A percentile compares a stretch with the other conserved stretches of the same genome.
Evolutionary conservation across 2,329 filamentous ascomycete genomes (phyloP).

Genomic region (Cladophialophora exuberans): DNA sequence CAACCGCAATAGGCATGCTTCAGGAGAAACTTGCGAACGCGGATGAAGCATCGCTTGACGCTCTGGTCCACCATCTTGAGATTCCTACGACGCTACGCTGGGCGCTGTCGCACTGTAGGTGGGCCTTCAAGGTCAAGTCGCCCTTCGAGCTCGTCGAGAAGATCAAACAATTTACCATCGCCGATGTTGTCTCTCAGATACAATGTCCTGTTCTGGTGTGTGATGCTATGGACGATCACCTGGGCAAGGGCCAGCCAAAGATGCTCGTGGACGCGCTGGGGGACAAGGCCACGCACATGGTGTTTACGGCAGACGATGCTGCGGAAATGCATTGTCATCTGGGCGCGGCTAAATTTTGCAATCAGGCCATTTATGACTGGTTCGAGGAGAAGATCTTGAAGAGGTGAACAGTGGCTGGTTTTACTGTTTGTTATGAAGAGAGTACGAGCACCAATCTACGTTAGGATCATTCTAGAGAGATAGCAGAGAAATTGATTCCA

Average conservation of each 20-base stretch:
- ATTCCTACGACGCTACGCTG: conserved; percentile 35
- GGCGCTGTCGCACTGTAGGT: conserved; percentile 40
- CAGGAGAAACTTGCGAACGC: neutral
- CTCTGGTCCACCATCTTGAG: neutral
- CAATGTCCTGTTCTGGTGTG: conserved; percentile 34
- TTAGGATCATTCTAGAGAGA: too few species aligned
- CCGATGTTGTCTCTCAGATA: conserved; percentile 30
- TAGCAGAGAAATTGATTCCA: too few species aligned
- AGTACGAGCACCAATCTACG: too few species aligned
- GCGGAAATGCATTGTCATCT: conserved; percentile 35
- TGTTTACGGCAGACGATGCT: conserved; percentile 25
- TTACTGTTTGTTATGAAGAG: too few species aligned
- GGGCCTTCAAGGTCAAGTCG: conserved; percentile 38
- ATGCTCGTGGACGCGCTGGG: conserved; percentile 30
- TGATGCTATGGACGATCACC: conserved; percentile 32
- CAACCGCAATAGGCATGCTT: neutral
- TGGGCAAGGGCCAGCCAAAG: conserved; percentile 28
- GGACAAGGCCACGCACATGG: conserved; percentile 27
- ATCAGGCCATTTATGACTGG: conserved; percentile 19
- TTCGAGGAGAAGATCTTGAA: neutral
- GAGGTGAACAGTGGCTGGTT: neutral
- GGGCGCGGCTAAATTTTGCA: conserved; percentile 23
- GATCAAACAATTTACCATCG: conserved; percentile 27
- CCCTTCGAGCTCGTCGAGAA: conserved; percentile 36
- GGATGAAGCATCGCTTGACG: neutral